Evolutionary conservation across 306 rosid genomes (phyloP).

Genomic region (Prunus salicina): DNA sequence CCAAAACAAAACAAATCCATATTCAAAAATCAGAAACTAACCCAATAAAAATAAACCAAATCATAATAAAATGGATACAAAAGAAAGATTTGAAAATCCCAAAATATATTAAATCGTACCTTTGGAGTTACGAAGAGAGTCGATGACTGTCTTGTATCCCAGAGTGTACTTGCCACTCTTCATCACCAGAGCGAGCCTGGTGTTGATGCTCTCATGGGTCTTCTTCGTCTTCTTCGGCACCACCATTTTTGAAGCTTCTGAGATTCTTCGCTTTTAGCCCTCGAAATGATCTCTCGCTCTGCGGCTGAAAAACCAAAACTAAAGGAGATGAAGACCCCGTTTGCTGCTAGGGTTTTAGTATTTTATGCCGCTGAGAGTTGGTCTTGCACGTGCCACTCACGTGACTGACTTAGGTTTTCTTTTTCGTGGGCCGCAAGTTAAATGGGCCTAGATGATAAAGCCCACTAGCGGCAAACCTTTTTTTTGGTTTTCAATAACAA

Average conservation of each 20-base stretch:
- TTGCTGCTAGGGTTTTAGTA: background rate
- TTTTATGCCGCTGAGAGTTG: background rate
- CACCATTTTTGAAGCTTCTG: slow-evolving; percentile 6
- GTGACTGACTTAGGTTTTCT: background rate
- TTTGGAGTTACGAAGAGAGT: slow-evolving; percentile 40
- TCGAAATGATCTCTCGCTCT: background rate
- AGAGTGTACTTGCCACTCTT: slow-evolving; percentile 45
- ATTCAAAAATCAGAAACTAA: background rate
- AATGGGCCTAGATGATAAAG: background rate
- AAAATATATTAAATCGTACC: slow-evolving; percentile 5
- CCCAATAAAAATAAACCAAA: background rate
- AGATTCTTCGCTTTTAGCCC: background rate
- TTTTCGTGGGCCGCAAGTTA: background rate
- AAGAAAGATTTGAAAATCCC: background rate
- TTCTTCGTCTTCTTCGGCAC: slow-evolving; percentile 32
- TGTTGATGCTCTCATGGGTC: slow-evolving; percentile 46
- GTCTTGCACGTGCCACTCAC: background rate
- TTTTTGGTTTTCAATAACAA: background rate
- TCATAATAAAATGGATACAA: background rate
- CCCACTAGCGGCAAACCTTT: background rate
- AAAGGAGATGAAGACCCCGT: background rate
- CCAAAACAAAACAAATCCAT: background rate
- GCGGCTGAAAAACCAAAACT: background rate
- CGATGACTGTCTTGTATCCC: slow-evolving; percentile 45
- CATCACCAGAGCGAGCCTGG: slow-evolving; percentile 44